Percentiles rank a stretch among this genome's conserved stretches.
These are phyloP conservation scores for Diplodia sapinea DNA, from an alignment of 2,329 filamentous ascomycete species.

Conservation along the genomic window DNA sequence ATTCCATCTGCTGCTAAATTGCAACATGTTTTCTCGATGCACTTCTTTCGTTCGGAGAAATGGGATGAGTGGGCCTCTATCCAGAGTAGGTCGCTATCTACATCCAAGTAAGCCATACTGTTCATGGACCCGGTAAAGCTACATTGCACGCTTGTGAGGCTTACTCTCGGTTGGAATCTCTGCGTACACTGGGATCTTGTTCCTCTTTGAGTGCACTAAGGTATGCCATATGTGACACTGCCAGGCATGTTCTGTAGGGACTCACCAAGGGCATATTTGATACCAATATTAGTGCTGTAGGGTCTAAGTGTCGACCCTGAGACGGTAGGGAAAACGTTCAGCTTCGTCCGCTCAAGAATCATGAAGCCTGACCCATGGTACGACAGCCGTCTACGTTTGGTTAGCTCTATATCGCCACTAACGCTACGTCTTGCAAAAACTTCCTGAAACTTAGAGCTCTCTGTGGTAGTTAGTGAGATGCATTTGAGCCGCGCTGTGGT, in stretches of 20 bases:
- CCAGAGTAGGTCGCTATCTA: neutral
- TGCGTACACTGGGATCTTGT: too few species aligned
- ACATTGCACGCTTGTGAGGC: neutral
- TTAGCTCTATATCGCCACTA: neutral
- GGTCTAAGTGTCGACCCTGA: neutral
- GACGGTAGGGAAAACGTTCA: too few species aligned
- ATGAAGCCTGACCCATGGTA: too few species aligned
- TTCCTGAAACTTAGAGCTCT: fast-evolving
- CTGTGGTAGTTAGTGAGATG: neutral
- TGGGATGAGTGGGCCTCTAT: neutral
- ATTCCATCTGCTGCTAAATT: too few species aligned
- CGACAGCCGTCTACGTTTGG: too few species aligned
- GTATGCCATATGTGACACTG: neutral
- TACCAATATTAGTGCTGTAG: neutral
- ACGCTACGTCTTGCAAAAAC: neutral
- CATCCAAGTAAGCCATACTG: neutral
- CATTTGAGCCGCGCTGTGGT: neutral
- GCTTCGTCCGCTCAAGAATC: too few species aligned
- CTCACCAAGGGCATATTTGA: neutral
- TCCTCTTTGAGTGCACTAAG: neutral
- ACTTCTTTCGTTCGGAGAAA: neutral
- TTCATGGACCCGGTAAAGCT: neutral
- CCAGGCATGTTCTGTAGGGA: neutral
- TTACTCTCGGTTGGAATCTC: neutral
- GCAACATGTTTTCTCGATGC: neutral